Percentiles rank a stretch among this genome's conserved stretches.
Evolutionary conservation across 2,329 filamentous ascomycete genomes (phyloP).

Genomic region (Pyrenochaeta sp.): DNA sequence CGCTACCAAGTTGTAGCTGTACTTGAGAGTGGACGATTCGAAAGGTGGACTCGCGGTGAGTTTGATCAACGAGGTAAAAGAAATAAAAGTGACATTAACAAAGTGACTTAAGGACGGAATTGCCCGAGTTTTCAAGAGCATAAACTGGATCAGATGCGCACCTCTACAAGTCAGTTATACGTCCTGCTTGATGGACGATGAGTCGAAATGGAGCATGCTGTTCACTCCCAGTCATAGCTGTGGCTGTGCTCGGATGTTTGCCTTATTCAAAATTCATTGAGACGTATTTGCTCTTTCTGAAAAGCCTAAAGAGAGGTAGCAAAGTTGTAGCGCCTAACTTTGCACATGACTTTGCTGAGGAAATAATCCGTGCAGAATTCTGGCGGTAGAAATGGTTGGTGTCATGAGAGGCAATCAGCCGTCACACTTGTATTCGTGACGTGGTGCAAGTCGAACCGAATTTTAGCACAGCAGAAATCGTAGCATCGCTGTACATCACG

Average conservation of each 20-base stretch:
- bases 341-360: not conserved
- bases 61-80: no score
- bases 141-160: not conserved
- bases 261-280: not conserved
- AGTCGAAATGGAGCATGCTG: conserved; percentile 23
- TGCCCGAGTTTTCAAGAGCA: no score
- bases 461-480: not conserved
- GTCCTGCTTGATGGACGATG: conserved; percentile 8
- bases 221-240: conserved; percentile 20
- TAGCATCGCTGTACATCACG: not conserved
- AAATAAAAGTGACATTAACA: not conserved
- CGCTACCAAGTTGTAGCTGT: not conserved
- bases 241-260: conserved; percentile 20
- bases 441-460: conserved; percentile 5
- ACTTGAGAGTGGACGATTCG: no score
- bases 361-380: not conserved
- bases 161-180: not conserved
- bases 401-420: conserved; percentile 4
- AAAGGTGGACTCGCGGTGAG: no score
- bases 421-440: conserved; percentile 15
- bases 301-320: not conserved
- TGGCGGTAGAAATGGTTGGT: not conserved
- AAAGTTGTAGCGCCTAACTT: not conserved
- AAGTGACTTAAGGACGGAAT: not conserved
- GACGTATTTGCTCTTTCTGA: not conserved